Evolutionary conservation across 2,329 filamentous ascomycete genomes (phyloP).

Genomic region (Fusarium brachygibbosum): DNA sequence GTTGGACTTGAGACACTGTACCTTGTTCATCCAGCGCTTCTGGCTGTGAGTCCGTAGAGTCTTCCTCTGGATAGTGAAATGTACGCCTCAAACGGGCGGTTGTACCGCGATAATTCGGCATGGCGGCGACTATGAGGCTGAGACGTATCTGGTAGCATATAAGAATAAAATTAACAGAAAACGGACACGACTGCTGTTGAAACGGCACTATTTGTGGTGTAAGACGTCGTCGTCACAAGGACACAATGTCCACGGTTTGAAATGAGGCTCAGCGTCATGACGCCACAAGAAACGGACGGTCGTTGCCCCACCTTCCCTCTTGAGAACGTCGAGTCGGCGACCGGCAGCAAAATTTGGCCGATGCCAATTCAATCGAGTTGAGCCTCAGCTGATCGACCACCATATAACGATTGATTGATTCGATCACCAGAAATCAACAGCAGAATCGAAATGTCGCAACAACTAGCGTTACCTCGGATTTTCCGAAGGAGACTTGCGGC

Average conservation of each 20-base stretch:
- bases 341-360: slow-evolving; percentile 50
- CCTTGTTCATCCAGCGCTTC: slow-evolving; percentile 83
- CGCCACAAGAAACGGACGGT: slow-evolving; percentile 39
- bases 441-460: slow-evolving; percentile 41
- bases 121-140: slow-evolving; percentile 6
- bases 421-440: slow-evolving; percentile 13
- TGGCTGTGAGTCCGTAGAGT: slow-evolving; percentile 62
- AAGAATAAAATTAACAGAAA: background rate
- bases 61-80: slow-evolving; percentile 79
- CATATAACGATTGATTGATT: slow-evolving; percentile 1
- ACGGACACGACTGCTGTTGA: background rate
- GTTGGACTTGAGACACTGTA: slow-evolving; percentile 49
- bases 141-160: background rate
- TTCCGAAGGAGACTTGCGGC: slow-evolving; percentile 46
- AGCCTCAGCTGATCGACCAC: slow-evolving; percentile 44
- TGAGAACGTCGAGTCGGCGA: slow-evolving; percentile 25
- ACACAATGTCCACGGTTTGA: slow-evolving; percentile 19
- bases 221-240: slow-evolving; percentile 42
- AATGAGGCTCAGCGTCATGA: slow-evolving; percentile 49
- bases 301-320: slow-evolving; percentile 25
- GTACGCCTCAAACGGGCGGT: slow-evolving; percentile 78
- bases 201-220: slow-evolving; percentile 9
- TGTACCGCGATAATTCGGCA: slow-evolving; percentile 49
- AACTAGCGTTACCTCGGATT: slow-evolving; percentile 46
- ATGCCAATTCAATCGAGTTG: slow-evolving; percentile 22